Conservation (phyloP, 208 protist species). For the Histomonas meleagridis region DNA sequence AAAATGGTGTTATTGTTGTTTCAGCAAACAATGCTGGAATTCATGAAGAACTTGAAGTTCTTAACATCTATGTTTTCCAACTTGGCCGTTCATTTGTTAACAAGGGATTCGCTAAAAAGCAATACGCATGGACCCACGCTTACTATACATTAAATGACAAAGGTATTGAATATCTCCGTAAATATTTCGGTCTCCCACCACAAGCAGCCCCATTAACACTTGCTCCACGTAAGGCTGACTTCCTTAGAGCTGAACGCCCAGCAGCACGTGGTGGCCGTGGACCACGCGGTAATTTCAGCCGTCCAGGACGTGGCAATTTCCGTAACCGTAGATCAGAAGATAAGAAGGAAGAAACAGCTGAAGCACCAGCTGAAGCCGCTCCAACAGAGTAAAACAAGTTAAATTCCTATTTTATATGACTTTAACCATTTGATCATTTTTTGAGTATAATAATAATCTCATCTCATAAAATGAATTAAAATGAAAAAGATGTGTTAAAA, state of each 20-base stretch:
- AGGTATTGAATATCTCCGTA: slow-evolving; percentile 12
- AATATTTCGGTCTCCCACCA: background rate
- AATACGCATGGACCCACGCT: slow-evolving; percentile 5
- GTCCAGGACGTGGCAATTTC: background rate
- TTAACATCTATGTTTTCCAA: slow-evolving; percentile 15
- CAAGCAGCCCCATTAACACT: background rate
- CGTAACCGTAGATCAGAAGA: background rate
- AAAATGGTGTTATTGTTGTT: background rate
- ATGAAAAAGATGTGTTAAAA: no score
- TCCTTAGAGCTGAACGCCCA: background rate
- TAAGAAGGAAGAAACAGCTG: background rate
- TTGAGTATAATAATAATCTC: no score
- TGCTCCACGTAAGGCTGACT: background rate
- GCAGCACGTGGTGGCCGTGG: background rate
- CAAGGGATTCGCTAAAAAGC: background rate
- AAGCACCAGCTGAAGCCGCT: no score
- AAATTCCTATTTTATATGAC: no score
- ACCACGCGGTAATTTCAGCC: background rate
- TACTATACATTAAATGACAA: background rate
- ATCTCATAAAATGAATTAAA: no score
- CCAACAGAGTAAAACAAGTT: no score
- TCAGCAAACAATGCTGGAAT: background rate
- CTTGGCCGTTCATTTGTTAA: background rate
- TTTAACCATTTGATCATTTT: no score
- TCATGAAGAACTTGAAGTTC: background rate